Base-by-base conservation (phyloP, 2,329 filamentous ascomycete genomes). In the Ceratocystis variospora region DNA sequence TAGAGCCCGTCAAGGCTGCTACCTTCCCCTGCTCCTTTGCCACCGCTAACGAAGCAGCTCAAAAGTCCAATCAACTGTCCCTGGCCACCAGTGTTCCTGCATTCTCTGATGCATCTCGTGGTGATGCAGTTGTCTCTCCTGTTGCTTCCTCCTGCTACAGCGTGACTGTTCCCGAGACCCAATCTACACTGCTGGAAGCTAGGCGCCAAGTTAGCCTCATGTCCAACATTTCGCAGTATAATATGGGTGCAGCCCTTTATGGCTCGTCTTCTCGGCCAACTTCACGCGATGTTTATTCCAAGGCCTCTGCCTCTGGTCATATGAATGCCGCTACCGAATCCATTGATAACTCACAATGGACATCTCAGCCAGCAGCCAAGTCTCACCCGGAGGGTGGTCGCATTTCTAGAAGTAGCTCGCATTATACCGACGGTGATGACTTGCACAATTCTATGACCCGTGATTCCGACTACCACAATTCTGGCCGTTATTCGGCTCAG, bases 151-250 rank as follows among this genome's bases (percentile, higher is more conserved):
- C 66, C 7, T 68, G 66, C 50, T 68, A 68, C 50, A 68, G 66
- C 44, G 66, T 68, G 17, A 66, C 66, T 19, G 66, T 68, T 33
- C 66, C 66, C 17, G 66, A 68, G 63, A 68, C 66, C 22, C 66
- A 68, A 50, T 65, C 66, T 19, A 68, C 66, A 7, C 31, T 68
- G n/a, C n/a, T 57, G 15, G 65, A 62, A 46, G 62, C 66, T 17
- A 67, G 57, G 48, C 63, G 66, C 19, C 66, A 68, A 45, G 66
- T 68, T 57, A 68, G 66, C 50, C 63, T 68, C 25, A 68, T 68
- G 66, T 68, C 66, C 45, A 68, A 68, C 28, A 68, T 68, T 50
- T 68, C 66, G 17, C 66, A 68, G 61, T 68, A 66, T 50, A 68
- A 68, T 31, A 63, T 65, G 63, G 61, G 63, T 33, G 46, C 55